Conservation (phyloP, 306 rosid genomes). For the Erythrophleum fordii region DNA sequence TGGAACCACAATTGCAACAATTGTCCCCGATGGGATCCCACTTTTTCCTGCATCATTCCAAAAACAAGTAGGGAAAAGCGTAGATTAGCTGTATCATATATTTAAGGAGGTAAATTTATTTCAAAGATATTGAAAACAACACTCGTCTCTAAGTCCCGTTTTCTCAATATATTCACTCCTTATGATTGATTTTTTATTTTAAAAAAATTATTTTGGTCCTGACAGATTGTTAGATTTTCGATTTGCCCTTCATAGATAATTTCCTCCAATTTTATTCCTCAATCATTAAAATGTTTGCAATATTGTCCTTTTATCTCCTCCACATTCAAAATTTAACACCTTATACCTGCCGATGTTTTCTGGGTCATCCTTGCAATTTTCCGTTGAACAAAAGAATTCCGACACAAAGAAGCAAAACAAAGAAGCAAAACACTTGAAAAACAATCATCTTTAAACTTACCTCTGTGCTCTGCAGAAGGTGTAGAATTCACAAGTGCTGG, state of each 20-base stretch:
- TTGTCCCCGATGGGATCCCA: conserved; percentile 26
- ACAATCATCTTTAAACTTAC: neutral
- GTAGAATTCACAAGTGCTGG: neutral
- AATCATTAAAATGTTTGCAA: too few relatives aligned
- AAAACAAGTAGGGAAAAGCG: neutral
- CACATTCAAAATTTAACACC: neutral
- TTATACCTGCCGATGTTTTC: neutral
- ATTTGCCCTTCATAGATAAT: too few relatives aligned
- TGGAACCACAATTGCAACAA: conserved; percentile 42
- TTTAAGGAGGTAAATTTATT: too few relatives aligned
- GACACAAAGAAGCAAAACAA: neutral
- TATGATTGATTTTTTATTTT: too few relatives aligned
- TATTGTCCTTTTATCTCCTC: too few relatives aligned
- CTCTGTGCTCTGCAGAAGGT: neutral
- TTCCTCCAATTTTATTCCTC: too few relatives aligned
- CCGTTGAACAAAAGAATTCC: neutral
- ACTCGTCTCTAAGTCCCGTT: too few relatives aligned
- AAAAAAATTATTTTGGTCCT: too few relatives aligned
- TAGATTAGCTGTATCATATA: neutral
- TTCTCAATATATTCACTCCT: too few relatives aligned
- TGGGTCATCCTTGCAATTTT: too few relatives aligned
- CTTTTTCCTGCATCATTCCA: conserved; percentile 15
- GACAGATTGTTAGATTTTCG: too few relatives aligned
- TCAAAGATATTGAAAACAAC: neutral
- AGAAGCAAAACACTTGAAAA: too few relatives aligned